phyloP scores from a whole-genome alignment of 805 yeast species.

The Cyberlindnera mycetangii region DNA sequence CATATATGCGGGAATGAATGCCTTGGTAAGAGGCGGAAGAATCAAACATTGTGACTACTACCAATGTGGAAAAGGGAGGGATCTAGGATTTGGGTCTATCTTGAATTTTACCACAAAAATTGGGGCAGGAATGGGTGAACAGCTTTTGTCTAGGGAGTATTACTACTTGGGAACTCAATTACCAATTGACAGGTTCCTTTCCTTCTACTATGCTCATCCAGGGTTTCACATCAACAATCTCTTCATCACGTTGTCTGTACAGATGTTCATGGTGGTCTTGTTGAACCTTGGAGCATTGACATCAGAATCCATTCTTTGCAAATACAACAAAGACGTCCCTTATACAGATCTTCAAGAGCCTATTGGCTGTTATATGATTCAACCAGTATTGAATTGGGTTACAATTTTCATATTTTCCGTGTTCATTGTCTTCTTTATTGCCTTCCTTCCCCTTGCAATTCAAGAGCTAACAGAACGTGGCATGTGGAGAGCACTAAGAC shows the following conservation, averaged over 20 bases:
- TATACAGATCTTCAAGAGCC: constrained; percentile 74
- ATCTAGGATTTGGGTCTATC: constrained; percentile 89
- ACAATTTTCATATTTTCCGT: constrained; percentile 84
- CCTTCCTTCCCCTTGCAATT: constrained; percentile 82
- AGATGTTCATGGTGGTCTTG: constrained; percentile 76
- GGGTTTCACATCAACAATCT: constrained; percentile 93
- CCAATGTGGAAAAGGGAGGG: constrained; percentile 97
- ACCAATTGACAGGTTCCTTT: constrained; percentile 84
- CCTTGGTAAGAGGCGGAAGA: constrained; percentile 74
- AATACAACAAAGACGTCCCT: constrained; percentile 62
- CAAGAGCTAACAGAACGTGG: constrained; percentile 92
- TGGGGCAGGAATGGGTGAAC: constrained; percentile 99
- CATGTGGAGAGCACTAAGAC: constrained; percentile 61
- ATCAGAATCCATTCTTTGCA: constrained; percentile 68
- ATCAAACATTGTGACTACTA: constrained; percentile 92
- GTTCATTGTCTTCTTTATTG: constrained; percentile 88
- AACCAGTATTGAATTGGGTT: constrained; percentile 89
- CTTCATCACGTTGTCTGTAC: constrained; percentile 84
- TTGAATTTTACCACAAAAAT: constrained; percentile 92
- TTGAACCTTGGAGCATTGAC: constrained; percentile 76
- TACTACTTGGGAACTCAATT: constrained; percentile 86
- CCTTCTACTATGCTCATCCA: constrained; percentile 95
- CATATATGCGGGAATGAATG: constrained; percentile 84
- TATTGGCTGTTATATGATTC: constrained; percentile 78
- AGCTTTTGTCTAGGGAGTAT: constrained; percentile 86